Base-by-base conservation (phyloP, 495 filamentous ascomycete genomes). In the Tuber borchii region DNA sequence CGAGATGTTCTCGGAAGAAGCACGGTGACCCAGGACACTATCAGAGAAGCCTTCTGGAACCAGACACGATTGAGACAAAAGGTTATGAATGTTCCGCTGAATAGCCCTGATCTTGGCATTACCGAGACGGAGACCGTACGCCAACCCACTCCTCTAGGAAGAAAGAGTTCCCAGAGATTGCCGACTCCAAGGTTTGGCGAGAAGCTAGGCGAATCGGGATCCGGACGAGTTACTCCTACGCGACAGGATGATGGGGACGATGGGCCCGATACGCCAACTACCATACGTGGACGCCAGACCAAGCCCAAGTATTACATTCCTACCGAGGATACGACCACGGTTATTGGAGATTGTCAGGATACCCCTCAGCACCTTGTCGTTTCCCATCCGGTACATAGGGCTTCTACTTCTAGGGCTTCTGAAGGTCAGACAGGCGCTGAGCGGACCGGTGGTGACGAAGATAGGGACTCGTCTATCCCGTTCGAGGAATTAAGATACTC, bases 271-370 rank as follows among this genome's bases (percentile, higher is more conserved):
- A 75, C 76, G 12, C 76, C 79, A 9, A 76, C 77, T 40, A 78
- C 80, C 16, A 78, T 77, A n/a, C 87, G 86, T 73, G 87, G 86
- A 40, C 87, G 87, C 71, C 80, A 46, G 10, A n/a, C n/a, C 31
- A 70, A 61, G 17, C 83, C 86, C 69, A 89, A 88, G 73, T 90
- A 88, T 82, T 88, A 87, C 84, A 89, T 90, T 71, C 88, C 88
- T 39, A 86, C 84, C 61, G 84, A 86, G 72, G 88, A 90, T 74
- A 87, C 87, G 73, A 90, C 88, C 40, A 88, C 87, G 7, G 86
- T 90, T 40, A 88, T 89, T 76, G 88, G 88, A 39, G 88, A 87
- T 48, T 82, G 80, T 70, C 81, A 77, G 8, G 81, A 82, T 46
- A 80, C 74, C 74, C 76, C 75, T 16, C 80, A 81, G 16, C 80